Conservation (phyloP, 106 monocot species). For the Narthecium ossifragum region DNA sequence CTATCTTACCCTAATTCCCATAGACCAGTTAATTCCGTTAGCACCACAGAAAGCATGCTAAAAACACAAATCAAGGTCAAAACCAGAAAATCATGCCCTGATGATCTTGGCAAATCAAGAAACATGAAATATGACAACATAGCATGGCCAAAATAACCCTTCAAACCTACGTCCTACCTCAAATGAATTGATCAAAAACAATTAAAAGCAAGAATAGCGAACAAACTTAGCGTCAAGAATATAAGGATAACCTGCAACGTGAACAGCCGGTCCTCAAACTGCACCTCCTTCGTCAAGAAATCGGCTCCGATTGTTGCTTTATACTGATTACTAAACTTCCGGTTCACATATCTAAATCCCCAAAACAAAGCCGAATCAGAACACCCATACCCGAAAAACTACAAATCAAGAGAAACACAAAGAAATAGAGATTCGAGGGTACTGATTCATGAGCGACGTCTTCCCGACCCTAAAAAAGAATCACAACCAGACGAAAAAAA, state of each 20-base stretch:
- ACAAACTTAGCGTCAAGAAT: too few species aligned
- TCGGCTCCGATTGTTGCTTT: constrained; percentile 77
- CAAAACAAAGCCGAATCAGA: constrained; percentile 1
- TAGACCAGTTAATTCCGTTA: too few species aligned
- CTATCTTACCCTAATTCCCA: too few species aligned
- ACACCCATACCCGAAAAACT: background rate
- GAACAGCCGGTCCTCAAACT: constrained; percentile 61
- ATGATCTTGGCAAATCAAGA: too few species aligned
- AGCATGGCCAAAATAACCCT: too few species aligned
- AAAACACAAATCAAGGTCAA: too few species aligned
- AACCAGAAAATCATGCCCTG: too few species aligned
- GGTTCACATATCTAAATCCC: constrained; percentile 31
- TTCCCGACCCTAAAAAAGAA: constrained; percentile 38
- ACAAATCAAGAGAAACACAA: background rate
- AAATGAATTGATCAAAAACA: too few species aligned
- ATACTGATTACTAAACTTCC: constrained; percentile 69
- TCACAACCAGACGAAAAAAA: background rate
- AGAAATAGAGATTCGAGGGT: background rate
- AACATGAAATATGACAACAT: too few species aligned
- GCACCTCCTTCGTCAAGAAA: constrained; percentile 76
- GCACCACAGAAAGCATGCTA: too few species aligned
- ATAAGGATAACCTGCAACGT: constrained; percentile 31
- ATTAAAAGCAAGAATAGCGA: too few species aligned
- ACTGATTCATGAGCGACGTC: constrained; percentile 44
- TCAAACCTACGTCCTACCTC: too few species aligned